A percentile compares a stretch with the other conserved stretches of the same genome.
phyloP scores from a whole-genome alignment of 148 eudicot genomes.

The Cornus florida region DNA sequence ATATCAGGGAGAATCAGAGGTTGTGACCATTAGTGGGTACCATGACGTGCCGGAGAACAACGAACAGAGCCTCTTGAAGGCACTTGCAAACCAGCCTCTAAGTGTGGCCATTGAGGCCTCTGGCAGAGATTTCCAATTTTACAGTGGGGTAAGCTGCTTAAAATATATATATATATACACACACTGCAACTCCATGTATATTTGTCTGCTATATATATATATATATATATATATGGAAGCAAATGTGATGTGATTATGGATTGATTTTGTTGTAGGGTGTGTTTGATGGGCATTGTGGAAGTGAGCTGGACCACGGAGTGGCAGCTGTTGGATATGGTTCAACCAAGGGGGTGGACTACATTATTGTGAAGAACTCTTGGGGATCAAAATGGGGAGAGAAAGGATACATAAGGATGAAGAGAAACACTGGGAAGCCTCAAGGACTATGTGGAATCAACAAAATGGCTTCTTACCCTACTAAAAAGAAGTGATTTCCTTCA shows the following conservation, averaged over 20 bases:
- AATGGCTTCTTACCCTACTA: conserved; percentile 94
- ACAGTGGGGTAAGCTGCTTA: conserved; percentile 67
- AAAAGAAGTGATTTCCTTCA: conserved; percentile 38
- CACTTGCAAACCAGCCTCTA: conserved; percentile 93
- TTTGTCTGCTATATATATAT: not conserved
- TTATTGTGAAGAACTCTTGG: conserved; percentile 96
- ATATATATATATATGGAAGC: not conserved
- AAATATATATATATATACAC: too few relatives aligned
- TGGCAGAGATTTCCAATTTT: conserved; percentile 93
- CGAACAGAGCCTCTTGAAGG: conserved; percentile 77
- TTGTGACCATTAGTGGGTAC: conserved; percentile 77
- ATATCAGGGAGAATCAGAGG: conserved; percentile 40
- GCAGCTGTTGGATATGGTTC: conserved; percentile 92
- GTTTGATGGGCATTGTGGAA: conserved; percentile 93
- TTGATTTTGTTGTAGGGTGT: conserved; percentile 68
- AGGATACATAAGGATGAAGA: conserved; percentile 87
- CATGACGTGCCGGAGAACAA: conserved; percentile 82
- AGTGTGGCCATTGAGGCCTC: conserved; percentile 93
- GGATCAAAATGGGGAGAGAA: conserved; percentile 97
- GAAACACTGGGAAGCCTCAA: conserved; percentile 72
- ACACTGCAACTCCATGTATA: too few relatives aligned
- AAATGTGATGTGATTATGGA: not conserved
- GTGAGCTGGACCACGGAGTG: conserved; percentile 87
- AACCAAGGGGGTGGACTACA: conserved; percentile 66
- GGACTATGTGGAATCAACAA: conserved; percentile 89